phyloP scores from a whole-genome alignment of 306 rosid species.

The Cicer judaicum region DNA sequence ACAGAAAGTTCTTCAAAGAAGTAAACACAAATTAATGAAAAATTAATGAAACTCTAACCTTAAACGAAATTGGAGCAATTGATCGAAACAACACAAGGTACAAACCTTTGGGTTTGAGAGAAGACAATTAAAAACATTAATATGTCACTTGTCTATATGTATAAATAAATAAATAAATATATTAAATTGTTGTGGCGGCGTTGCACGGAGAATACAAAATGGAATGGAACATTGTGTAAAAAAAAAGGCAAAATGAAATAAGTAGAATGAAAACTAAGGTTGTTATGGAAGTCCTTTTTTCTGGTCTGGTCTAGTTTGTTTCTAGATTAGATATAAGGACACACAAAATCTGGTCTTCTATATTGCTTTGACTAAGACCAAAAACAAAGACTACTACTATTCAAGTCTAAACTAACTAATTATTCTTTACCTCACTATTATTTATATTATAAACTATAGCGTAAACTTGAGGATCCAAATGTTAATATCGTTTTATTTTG shows the following conservation, averaged over 20 bases:
- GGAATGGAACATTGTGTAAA: too few relatives aligned
- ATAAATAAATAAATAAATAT: not conserved
- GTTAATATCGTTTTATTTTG: too few relatives aligned
- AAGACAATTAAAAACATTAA: constrained; percentile 24
- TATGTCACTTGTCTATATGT: not conserved
- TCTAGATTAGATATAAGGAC: not conserved
- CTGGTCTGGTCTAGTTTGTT: constrained; percentile 7
- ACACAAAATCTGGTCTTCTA: constrained; percentile 25
- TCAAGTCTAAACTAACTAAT: not conserved
- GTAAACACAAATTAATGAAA: too few relatives aligned
- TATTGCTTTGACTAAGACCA: constrained; percentile 26
- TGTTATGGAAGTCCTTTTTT: constrained; percentile 18
- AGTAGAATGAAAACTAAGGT: constrained; percentile 11
- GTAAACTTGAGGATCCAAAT: too few relatives aligned
- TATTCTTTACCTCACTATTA: too few relatives aligned
- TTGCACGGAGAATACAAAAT: not conserved
- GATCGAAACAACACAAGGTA: too few relatives aligned
- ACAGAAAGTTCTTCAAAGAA: too few relatives aligned
- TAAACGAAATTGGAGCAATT: too few relatives aligned
- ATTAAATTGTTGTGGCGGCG: constrained; percentile 16
- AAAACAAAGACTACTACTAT: constrained; percentile 28
- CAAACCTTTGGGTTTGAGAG: too few relatives aligned
- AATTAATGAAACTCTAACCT: too few relatives aligned
- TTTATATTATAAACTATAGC: too few relatives aligned
- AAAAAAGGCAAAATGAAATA: not conserved